Percentiles rank a stretch among this genome's conserved stretches.
Conservation (phyloP, 441 rosid genomes). For the Populus hybrid region DNA sequence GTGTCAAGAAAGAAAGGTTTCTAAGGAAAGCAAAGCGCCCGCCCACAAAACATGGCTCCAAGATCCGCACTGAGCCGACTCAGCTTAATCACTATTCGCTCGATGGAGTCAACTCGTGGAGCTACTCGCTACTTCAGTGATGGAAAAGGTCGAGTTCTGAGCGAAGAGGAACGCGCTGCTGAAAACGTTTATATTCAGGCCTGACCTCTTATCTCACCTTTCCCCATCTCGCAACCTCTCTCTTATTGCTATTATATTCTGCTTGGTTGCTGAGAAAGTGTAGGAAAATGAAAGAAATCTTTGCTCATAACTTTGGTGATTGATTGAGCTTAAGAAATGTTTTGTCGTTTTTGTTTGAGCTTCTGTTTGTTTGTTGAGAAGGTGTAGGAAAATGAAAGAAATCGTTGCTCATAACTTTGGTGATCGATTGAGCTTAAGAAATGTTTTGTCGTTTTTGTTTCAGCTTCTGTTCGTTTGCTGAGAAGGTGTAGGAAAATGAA, state of each 20-base stretch:
- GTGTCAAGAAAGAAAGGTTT: background rate
- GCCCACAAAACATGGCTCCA: conserved; percentile 31
- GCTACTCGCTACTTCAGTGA: conserved; percentile 57
- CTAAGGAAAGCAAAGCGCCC: background rate
- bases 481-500: background rate
- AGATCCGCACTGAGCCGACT: conserved; percentile 44
- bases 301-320: too few species aligned
- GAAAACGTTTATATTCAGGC: conserved; percentile 82
- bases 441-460: too few species aligned
- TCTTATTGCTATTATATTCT: background rate
- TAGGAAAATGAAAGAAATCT: background rate
- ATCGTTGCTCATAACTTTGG: background rate
- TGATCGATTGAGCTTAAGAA: background rate
- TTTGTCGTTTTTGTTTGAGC: background rate
- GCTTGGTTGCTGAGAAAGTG: background rate
- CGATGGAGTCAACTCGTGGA: conserved; percentile 40
- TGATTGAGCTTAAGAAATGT: background rate
- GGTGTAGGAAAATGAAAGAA: background rate
- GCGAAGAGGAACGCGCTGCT: conserved; percentile 81
- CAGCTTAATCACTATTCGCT: conserved; percentile 22
- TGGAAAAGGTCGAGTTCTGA: conserved; percentile 58
- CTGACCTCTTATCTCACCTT: background rate
- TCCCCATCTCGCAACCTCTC: background rate
- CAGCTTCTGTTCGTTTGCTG: background rate
- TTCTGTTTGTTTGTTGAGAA: background rate